Evolutionary conservation across 768 basidiomycete genomes (phyloP).

Genomic region (Podaxis sp.): DNA sequence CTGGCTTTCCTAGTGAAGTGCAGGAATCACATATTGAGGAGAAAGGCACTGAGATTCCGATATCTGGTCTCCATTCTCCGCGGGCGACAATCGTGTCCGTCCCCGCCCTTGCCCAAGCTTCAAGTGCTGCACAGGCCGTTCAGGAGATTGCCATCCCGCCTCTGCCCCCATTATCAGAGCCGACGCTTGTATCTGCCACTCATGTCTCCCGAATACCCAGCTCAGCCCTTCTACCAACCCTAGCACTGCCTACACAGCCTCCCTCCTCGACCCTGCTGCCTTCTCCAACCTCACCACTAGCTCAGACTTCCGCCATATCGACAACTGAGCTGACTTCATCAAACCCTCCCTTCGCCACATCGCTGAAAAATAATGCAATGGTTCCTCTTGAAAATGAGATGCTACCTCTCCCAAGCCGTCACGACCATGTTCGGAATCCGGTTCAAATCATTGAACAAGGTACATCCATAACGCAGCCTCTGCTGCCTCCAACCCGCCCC

Average conservation of each 20-base stretch:
- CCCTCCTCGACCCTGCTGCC: not conserved
- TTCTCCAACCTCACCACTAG: not conserved
- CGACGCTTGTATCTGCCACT: not conserved
- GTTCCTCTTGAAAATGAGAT: not conserved
- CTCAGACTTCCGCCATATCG: not conserved
- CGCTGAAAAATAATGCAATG: not conserved
- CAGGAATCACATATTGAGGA: not conserved
- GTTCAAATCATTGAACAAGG: not conserved
- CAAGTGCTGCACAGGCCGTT: not conserved
- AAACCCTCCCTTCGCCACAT: not conserved
- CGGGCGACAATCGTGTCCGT: too few relatives aligned
- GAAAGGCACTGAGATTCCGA: not conserved
- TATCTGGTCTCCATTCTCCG: not conserved
- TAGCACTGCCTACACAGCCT: not conserved
- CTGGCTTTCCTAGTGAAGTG: not conserved
- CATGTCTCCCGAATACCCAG: not conserved
- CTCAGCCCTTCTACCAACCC: not conserved
- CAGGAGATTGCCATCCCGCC: not conserved
- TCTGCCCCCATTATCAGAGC: not conserved
- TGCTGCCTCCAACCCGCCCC: not conserved
- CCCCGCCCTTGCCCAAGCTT: not conserved
- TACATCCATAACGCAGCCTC: not conserved
- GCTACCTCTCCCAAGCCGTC: not conserved
- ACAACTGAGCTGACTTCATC: not conserved
- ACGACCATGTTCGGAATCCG: not conserved